Percentiles rank a stretch among this genome's conserved stretches.
These are phyloP conservation scores for Penicillium lagena DNA, from an alignment of 495 filamentous ascomycete species.

Conservation along the genomic window DNA sequence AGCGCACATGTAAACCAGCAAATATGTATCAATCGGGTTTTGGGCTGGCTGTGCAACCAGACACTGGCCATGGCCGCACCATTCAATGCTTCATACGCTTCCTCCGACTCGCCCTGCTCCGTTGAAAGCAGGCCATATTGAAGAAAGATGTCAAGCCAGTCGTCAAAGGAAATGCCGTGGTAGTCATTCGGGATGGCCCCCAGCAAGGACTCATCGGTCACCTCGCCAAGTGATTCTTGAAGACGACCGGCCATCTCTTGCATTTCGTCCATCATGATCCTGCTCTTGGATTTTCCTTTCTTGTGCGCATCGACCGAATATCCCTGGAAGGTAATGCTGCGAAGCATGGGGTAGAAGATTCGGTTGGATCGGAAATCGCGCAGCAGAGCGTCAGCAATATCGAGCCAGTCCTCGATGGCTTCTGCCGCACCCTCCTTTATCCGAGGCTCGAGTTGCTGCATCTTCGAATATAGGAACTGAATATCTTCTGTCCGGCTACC, in stretches of 20 bases:
- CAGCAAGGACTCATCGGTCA: slow-evolving; percentile 20
- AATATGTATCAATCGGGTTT: slow-evolving; percentile 67
- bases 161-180: slow-evolving; percentile 68
- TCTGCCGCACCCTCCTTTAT: slow-evolving; percentile 46
- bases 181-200: slow-evolving; percentile 55
- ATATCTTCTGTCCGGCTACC: slow-evolving; percentile 44
- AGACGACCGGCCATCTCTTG: slow-evolving; percentile 59
- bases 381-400: slow-evolving; percentile 64
- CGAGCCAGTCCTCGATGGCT: slow-evolving; percentile 61
- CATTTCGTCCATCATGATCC: slow-evolving; percentile 49
- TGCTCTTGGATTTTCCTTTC: slow-evolving; percentile 18
- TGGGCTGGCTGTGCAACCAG: slow-evolving; percentile 62
- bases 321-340: slow-evolving; percentile 62
- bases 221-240: slow-evolving; percentile 44
- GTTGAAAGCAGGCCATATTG: slow-evolving; percentile 74
- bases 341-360: slow-evolving; percentile 70
- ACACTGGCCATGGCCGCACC: slow-evolving; percentile 69
- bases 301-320: slow-evolving; percentile 46
- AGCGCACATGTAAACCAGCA: slow-evolving; percentile 84
- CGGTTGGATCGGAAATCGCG: slow-evolving; percentile 74
- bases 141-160: slow-evolving; percentile 88
- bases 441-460: slow-evolving; percentile 44
- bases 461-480: slow-evolving; percentile 48
- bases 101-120: slow-evolving; percentile 46
- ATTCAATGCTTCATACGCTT: slow-evolving; percentile 71